A percentile compares a stretch with the other conserved stretches of the same genome.
These are phyloP conservation scores for Trypanosoma mega DNA, from an alignment of 208 protist species.

Conservation along the genomic window DNA sequence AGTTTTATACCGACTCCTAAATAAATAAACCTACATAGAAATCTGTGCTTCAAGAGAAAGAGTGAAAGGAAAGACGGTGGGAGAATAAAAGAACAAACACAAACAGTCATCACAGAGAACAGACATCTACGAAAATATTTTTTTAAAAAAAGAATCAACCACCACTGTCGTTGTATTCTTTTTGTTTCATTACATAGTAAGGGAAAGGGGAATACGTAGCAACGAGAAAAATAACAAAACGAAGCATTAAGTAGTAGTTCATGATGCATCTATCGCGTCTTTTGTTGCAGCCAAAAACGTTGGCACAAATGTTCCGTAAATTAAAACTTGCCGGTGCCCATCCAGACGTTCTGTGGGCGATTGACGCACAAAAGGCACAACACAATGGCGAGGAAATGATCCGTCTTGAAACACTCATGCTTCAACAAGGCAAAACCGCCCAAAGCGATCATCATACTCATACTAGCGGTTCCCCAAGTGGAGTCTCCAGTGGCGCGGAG, in stretches of 20 bases:
- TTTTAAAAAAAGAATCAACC: no score
- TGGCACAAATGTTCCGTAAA: constrained; percentile 83
- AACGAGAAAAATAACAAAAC: background rate
- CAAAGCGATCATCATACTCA: background rate
- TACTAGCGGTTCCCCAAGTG: no score
- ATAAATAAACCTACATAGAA: no score
- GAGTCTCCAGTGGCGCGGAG: constrained; percentile 31
- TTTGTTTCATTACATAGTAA: constrained; percentile 13
- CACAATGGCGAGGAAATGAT: constrained; percentile 90
- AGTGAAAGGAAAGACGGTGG: no score
- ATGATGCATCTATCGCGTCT: constrained; percentile 24
- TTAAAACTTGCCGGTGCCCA: constrained; percentile 84
- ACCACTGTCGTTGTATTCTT: constrained; percentile 13
- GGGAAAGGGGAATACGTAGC: background rate
- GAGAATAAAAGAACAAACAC: no score
- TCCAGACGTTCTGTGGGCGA: constrained; percentile 78
- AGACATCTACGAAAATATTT: no score
- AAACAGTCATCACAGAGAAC: no score
- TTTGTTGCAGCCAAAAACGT: constrained; percentile 39
- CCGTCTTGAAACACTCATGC: constrained; percentile 77
- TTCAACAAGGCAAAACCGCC: constrained; percentile 32
- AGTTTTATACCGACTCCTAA: no score
- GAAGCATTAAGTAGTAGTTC: background rate
- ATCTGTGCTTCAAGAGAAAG: no score
- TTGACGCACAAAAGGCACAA: constrained; percentile 84